A percentile compares a stretch with the other conserved stretches of the same genome.
phyloP scores from a whole-genome alignment of 805 yeast species.

The Yarrowia sp. region DNA sequence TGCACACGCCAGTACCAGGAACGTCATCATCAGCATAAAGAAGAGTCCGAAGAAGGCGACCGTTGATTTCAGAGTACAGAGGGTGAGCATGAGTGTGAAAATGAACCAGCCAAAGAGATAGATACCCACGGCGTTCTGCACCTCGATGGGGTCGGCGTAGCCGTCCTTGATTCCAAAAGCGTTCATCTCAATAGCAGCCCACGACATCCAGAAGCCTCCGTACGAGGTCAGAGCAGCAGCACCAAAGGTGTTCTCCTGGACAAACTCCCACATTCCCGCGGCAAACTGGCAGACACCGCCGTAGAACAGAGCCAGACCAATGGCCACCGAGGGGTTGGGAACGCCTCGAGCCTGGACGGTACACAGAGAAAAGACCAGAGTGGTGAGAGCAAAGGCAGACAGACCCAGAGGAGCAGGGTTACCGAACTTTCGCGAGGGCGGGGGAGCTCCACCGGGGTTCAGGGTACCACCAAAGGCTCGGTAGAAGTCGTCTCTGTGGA shows the following conservation, averaged over 20 bases:
- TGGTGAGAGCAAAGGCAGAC: slow-evolving; percentile 65
- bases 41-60: slow-evolving; percentile 59
- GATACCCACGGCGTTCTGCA: slow-evolving; percentile 58
- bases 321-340: slow-evolving; percentile 59
- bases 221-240: slow-evolving; percentile 55
- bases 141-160: slow-evolving; percentile 53
- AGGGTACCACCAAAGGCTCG: slow-evolving; percentile 68
- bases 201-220: slow-evolving; percentile 72
- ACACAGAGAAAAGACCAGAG: slow-evolving; percentile 62
- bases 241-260: slow-evolving; percentile 70
- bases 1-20: slow-evolving; percentile 58
- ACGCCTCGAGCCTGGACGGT: slow-evolving; percentile 67
- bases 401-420: slow-evolving; percentile 72
- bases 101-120: slow-evolving; percentile 61
- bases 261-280: slow-evolving; percentile 74
- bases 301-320: slow-evolving; percentile 68
- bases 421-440: slow-evolving; percentile 60
- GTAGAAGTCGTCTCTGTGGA: slow-evolving; percentile 62
- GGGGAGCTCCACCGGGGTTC: slow-evolving; percentile 56
- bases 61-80: slow-evolving; percentile 62
- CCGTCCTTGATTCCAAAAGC: slow-evolving; percentile 59
- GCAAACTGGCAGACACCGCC: slow-evolving; percentile 68
- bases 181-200: slow-evolving; percentile 61
- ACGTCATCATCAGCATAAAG: slow-evolving; percentile 56
- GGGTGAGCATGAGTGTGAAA: slow-evolving; percentile 56